Percentiles rank a stretch among this genome's conserved stretches.
Evolutionary conservation across 2,329 filamentous ascomycete species (phyloP).

Genomic region (Didymella pinodella): DNA sequence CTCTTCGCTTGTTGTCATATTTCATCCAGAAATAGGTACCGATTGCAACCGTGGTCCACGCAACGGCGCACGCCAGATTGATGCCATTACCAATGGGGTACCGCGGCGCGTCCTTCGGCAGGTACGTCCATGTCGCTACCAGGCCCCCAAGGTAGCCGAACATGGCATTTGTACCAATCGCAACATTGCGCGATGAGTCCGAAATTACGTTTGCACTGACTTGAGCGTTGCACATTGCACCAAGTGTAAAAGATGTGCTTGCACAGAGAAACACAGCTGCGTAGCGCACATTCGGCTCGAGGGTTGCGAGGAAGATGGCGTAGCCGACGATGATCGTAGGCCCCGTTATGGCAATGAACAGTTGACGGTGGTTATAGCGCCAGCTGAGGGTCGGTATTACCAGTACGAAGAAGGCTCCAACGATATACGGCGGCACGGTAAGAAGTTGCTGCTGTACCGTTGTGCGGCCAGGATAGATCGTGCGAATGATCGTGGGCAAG

Average conservation of each 20-base stretch:
- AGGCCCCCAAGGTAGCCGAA: not conserved
- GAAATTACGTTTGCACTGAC: not conserved
- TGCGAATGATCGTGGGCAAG: not conserved
- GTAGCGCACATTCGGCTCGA: not conserved
- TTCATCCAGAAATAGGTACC: not conserved
- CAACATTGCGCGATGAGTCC: not conserved
- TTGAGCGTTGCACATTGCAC: not conserved
- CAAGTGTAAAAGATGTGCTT: not conserved
- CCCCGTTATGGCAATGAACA: not conserved
- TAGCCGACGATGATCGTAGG: not conserved
- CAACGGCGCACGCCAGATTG: not conserved
- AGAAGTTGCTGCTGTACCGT: not conserved
- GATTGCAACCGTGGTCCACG: not conserved
- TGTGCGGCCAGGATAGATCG: not conserved
- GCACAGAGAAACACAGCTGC: not conserved
- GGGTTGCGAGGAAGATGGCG: not conserved
- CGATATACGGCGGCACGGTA: not conserved
- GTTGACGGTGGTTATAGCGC: not conserved
- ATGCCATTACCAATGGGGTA: not conserved
- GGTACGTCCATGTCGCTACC: not conserved
- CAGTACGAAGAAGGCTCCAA: not conserved
- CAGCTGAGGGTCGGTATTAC: not conserved
- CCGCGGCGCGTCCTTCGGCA: not conserved
- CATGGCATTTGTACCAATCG: not conserved
- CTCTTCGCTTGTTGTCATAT: not conserved